These are phyloP conservation scores for Xylariaceae sp. DNA, from an alignment of 2,329 filamentous ascomycete species.

Conservation along the genomic window DNA sequence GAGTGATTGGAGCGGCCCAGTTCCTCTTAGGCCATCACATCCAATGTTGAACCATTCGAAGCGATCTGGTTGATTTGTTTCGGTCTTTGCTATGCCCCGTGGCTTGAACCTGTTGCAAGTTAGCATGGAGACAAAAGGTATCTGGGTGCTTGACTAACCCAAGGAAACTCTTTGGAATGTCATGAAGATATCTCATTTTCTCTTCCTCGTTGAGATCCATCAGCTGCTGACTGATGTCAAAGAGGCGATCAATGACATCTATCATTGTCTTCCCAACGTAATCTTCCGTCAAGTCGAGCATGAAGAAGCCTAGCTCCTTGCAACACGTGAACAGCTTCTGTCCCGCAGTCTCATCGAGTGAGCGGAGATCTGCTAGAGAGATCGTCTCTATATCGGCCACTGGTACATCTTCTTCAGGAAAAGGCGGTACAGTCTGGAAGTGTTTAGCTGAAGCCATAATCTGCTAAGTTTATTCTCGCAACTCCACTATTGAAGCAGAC, in stretches of 20 bases:
- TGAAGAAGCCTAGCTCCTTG: slow-evolving; percentile 20
- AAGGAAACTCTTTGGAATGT: neutral
- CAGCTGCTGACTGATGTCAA: slow-evolving; percentile 4
- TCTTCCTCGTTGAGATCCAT: neutral
- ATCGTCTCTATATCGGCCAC: slow-evolving; percentile 9
- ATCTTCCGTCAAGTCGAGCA: slow-evolving; percentile 16
- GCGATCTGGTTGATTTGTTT: slow-evolving; percentile 26
- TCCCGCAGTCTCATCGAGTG: neutral
- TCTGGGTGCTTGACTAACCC: neutral
- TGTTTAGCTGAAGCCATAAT: neutral
- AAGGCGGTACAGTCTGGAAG: slow-evolving; percentile 8
- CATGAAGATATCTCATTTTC: neutral
- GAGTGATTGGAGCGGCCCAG: slow-evolving; percentile 12
- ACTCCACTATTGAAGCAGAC: too few species aligned
- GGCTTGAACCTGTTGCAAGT: slow-evolving; percentile 18
- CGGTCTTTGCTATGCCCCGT: slow-evolving; percentile 16
- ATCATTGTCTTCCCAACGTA: slow-evolving; percentile 4
- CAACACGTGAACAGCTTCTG: neutral
- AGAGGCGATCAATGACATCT: slow-evolving; percentile 16
- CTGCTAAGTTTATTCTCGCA: too few species aligned
- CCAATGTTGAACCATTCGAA: slow-evolving; percentile 31
- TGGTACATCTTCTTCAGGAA: slow-evolving; percentile 12
- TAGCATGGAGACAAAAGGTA: neutral
- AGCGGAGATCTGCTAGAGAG: slow-evolving; percentile 7
- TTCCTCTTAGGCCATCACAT: slow-evolving; percentile 30